Percentiles rank a stretch among this genome's conserved stretches.
Conservation (phyloP, 2,329 filamentous ascomycete species). For the Aspergillus quadricinctus region DNA sequence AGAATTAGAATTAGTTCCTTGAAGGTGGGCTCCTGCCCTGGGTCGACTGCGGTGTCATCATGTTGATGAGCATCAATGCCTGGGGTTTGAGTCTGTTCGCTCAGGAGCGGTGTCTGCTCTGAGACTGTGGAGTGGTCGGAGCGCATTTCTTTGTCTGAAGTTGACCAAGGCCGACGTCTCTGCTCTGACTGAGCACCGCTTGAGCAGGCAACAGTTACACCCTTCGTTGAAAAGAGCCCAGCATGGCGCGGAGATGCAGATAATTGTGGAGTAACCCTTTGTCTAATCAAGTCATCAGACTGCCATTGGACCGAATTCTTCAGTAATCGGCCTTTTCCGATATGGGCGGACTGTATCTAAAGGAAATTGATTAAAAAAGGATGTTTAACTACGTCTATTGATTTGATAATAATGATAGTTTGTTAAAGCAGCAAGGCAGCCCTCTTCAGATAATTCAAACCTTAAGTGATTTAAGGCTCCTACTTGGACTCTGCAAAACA, state of each 20-base stretch:
- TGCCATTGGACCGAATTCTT: neutral
- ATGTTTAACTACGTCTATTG: neutral
- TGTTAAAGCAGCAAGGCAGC: neutral
- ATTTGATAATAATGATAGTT: neutral
- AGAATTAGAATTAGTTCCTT: conserved; percentile 47
- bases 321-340: neutral
- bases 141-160: conserved; percentile 7
- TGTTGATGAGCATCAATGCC: conserved; percentile 4
- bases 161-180: neutral
- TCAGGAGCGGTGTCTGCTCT: conserved; percentile 31
- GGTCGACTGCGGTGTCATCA: conserved; percentile 14
- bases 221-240: neutral
- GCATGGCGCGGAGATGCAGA: neutral
- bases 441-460: neutral
- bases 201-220: neutral
- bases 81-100: conserved; percentile 14
- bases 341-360: neutral
- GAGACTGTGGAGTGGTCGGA: conserved; percentile 13
- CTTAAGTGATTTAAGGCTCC: neutral
- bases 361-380: neutral
- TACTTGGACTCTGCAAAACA: too few species aligned
- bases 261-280: neutral
- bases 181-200: neutral
- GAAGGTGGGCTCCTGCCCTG: conserved; percentile 45
- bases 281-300: neutral